Evolutionary conservation across 129 eudicot species (phyloP).

Genomic region (Pulicaria dysenterica): DNA sequence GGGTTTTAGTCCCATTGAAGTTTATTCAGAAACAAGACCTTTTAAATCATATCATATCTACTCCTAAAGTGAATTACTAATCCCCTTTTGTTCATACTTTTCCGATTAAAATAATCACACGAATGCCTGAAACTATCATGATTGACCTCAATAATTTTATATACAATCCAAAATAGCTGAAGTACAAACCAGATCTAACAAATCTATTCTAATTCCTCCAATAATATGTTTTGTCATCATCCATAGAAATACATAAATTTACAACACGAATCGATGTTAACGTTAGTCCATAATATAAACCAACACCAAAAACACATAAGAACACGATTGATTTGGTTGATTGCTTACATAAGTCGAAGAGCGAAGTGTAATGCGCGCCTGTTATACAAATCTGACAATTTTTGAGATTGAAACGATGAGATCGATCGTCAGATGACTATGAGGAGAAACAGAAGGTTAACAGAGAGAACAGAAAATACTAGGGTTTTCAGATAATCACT

Average conservation of each 20-base stretch:
- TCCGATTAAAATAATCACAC: not conserved
- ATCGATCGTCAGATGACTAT: conserved; percentile 29
- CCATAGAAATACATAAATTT: conserved; percentile 9
- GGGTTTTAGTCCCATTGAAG: conserved; percentile 17
- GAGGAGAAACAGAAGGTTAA: conserved; percentile 22
- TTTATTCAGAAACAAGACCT: conserved; percentile 16
- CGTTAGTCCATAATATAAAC: conserved; percentile 8
- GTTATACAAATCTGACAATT: conserved; percentile 23
- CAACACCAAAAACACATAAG: not conserved
- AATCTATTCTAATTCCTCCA: conserved; percentile 1
- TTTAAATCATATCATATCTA: not conserved
- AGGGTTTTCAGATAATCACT: conserved; percentile 24
- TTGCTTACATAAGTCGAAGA: conserved; percentile 35
- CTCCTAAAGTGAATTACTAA: not conserved
- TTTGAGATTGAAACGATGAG: conserved; percentile 26
- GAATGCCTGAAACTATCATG: conserved; percentile 9
- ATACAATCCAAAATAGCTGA: conserved; percentile 32
- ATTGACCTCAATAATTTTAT: conserved; percentile 14
- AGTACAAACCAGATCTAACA: conserved; percentile 31
- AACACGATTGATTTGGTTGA: conserved; percentile 3
- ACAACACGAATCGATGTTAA: not conserved
- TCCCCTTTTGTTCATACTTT: not conserved
- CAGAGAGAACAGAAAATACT: not conserved
- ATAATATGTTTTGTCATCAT: conserved; percentile 14
- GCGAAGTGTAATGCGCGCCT: conserved; percentile 33